A percentile compares a stretch with the other conserved stretches of the same genome.
phyloP scores from a whole-genome alignment of 2,329 filamentous ascomycete species.

The Dendryphion nanum region DNA sequence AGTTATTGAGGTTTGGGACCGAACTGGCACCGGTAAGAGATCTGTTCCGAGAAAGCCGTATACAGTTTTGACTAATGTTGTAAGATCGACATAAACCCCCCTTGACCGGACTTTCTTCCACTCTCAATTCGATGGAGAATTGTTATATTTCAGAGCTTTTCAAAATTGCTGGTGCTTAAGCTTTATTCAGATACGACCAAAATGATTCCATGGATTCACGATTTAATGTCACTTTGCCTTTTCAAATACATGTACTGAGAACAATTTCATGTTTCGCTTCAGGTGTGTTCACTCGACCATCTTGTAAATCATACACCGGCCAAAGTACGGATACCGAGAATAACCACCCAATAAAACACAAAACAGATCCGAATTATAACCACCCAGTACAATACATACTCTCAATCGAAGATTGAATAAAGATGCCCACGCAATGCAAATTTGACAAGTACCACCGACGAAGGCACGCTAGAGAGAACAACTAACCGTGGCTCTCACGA shows the following conservation, averaged over 20 bases:
- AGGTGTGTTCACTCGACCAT: too few relatives aligned
- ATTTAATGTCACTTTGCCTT: too few relatives aligned
- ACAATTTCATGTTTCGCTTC: too few relatives aligned
- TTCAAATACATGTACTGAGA: too few relatives aligned
- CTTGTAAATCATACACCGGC: too few relatives aligned
- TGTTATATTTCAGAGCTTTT: slow-evolving; percentile 34
- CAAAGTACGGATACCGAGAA: too few relatives aligned
- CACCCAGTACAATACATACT: background rate
- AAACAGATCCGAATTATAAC: too few relatives aligned
- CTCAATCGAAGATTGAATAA: background rate
- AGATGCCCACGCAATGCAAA: background rate
- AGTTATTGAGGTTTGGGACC: slow-evolving; percentile 25
- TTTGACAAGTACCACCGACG: slow-evolving; percentile 3
- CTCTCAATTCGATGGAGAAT: slow-evolving; percentile 25
- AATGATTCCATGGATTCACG: too few relatives aligned
- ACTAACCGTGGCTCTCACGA: slow-evolving; percentile 37
- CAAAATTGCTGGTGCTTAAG: slow-evolving; percentile 29
- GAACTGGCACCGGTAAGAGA: slow-evolving; percentile 22
- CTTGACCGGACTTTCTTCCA: slow-evolving; percentile 22
- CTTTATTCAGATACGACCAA: too few relatives aligned
- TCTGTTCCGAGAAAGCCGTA: background rate
- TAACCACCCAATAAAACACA: background rate
- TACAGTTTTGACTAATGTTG: slow-evolving; percentile 6
- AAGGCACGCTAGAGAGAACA: background rate
- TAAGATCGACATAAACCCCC: slow-evolving; percentile 30